Evolutionary conservation across 2,329 filamentous ascomycete genomes (phyloP).

Genomic region (Hansfordia pulvinata): DNA sequence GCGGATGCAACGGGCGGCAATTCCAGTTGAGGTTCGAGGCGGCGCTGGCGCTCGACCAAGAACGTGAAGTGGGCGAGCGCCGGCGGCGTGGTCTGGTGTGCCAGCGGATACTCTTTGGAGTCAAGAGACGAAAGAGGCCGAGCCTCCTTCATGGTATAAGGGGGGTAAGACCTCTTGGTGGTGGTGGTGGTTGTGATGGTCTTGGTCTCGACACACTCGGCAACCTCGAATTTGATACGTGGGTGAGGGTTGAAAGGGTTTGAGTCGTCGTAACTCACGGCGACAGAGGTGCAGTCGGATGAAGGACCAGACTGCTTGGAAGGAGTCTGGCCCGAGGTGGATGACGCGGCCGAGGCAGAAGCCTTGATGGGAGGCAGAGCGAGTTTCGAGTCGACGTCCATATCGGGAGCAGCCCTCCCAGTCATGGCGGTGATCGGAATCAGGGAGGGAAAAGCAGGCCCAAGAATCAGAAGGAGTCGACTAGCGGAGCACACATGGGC

Average conservation of each 20-base stretch:
- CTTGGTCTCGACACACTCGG: conserved; percentile 54
- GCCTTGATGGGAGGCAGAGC: too few relatives aligned
- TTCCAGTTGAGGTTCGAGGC: too few relatives aligned
- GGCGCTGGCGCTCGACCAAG: conserved; percentile 47
- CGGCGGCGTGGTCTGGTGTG: conserved; percentile 66
- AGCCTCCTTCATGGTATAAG: conserved; percentile 65
- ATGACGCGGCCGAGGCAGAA: too few relatives aligned
- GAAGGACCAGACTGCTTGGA: too few relatives aligned
- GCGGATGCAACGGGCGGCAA: too few relatives aligned
- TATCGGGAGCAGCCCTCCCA: too few relatives aligned
- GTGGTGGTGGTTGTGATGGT: conserved; percentile 85
- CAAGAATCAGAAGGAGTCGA: too few relatives aligned
- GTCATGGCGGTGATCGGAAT: too few relatives aligned
- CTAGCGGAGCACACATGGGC: too few relatives aligned
- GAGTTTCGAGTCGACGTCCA: too few relatives aligned
- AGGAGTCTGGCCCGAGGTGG: too few relatives aligned
- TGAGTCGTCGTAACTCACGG: conserved; percentile 32
- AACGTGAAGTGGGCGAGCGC: conserved; percentile 69
- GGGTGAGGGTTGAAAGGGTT: conserved; percentile 22
- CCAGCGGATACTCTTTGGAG: conserved; percentile 80
- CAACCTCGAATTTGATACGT: conserved; percentile 40
- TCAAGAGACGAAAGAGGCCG: conserved; percentile 61
- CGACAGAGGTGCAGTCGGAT: conserved; percentile 26
- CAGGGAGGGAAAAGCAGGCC: too few relatives aligned
- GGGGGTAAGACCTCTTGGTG: conserved; percentile 72